Percentiles rank a stretch among this genome's conserved stretches.
Conservation (phyloP, 2,329 filamentous ascomycete genomes). For the Amauroascus verrucosus region DNA sequence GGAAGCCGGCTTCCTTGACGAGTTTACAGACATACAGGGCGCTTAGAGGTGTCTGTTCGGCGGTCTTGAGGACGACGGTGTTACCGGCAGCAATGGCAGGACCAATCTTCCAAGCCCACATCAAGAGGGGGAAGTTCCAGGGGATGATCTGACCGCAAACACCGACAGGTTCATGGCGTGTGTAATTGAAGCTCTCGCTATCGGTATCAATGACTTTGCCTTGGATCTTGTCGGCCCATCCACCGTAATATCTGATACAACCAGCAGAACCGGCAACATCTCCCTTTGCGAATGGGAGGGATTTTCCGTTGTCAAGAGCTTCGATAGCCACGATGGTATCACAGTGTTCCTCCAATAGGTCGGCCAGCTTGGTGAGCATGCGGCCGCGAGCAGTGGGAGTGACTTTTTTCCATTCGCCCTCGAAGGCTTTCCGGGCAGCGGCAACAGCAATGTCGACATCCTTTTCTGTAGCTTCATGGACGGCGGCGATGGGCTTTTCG, state of each 20-base stretch:
- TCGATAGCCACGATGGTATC: conserved; percentile 72
- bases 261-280: conserved; percentile 61
- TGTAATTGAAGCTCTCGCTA: conserved; percentile 75
- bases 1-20: conserved; percentile 52
- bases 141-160: conserved; percentile 84
- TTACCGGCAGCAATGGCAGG: conserved; percentile 56
- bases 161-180: conserved; percentile 65
- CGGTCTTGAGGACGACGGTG: conserved; percentile 54
- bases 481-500: conserved; percentile 73
- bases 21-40: conserved; percentile 50
- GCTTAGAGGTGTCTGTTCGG: conserved; percentile 58
- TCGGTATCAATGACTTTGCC: conserved; percentile 76
- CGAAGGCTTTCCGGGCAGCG: conserved; percentile 76
- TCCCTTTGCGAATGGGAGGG: conserved; percentile 45
- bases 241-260: conserved; percentile 76
- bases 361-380: conserved; percentile 64
- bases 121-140: conserved; percentile 80
- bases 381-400: conserved; percentile 62
- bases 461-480: conserved; percentile 80
- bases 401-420: conserved; percentile 58
- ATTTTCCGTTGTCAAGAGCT: conserved; percentile 53
- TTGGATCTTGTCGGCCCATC: conserved; percentile 91
- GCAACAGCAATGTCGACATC: conserved; percentile 63
- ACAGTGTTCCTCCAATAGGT: conserved; percentile 66
- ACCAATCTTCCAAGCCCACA: conserved; percentile 79